Percentiles rank a stretch among this genome's conserved stretches.
Evolutionary conservation across 179 eudicot species (phyloP).

Genomic region (Amaranthus tricolor): DNA sequence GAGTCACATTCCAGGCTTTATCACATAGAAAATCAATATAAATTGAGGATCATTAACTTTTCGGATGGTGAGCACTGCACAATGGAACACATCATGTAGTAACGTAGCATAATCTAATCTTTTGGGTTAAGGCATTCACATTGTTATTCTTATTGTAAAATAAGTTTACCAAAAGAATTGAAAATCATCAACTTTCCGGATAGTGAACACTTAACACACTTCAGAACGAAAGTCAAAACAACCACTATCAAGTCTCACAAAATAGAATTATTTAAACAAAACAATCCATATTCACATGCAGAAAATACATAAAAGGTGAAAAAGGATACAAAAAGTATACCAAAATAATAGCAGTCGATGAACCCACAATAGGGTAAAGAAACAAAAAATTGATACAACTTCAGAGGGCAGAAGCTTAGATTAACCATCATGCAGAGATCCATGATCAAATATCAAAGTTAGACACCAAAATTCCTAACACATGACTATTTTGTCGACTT

Average conservation of each 20-base stretch:
- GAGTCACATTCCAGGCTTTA: too few species aligned
- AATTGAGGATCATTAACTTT: not conserved
- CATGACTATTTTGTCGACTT: not conserved
- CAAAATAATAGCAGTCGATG: not conserved
- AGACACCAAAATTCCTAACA: conserved; percentile 14
- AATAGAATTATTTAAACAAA: conserved; percentile 16
- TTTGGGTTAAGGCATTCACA: too few species aligned
- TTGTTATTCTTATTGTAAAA: too few species aligned
- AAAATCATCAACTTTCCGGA: too few species aligned
- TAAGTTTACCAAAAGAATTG: too few species aligned
- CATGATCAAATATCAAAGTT: not conserved
- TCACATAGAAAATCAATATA: too few species aligned
- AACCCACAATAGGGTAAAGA: not conserved
- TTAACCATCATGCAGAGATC: conserved; percentile 1
- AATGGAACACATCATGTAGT: not conserved
- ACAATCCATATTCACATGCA: conserved; percentile 29
- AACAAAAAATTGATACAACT: conserved; percentile 16
- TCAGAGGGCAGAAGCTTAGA: conserved; percentile 8
- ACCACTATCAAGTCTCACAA: not conserved
- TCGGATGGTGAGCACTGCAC: not conserved
- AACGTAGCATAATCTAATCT: too few species aligned
- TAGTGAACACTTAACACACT: too few species aligned
- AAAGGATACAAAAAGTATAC: conserved; percentile 15
- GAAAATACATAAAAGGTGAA: not conserved
- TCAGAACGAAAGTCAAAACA: not conserved